Percentiles rank a stretch among this genome's conserved stretches.
Conservation (phyloP, 169 alveolate species). For the Plasmodium blacklocki region DNA sequence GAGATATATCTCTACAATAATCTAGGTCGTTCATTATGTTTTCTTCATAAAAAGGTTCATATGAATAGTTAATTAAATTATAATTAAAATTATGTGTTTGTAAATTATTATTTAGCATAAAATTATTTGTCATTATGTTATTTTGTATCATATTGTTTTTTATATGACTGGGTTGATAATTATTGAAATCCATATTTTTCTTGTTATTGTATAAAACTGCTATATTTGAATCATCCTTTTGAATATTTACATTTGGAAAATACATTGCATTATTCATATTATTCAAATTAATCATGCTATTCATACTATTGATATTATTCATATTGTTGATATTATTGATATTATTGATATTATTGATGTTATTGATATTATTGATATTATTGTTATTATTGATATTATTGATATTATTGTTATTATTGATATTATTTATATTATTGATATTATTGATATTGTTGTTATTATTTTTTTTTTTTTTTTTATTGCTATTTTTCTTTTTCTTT, state of each 20-base stretch:
- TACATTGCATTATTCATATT: constrained; percentile 1
- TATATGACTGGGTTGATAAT: neutral
- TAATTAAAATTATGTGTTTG: constrained; percentile 1
- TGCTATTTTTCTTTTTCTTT: neutral
- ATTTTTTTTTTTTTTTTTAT: neutral
- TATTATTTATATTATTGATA: neutral
- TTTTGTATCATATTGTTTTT: neutral
- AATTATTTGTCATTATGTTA: neutral
- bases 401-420: neutral
- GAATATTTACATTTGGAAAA: neutral
- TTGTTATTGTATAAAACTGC: neutral
- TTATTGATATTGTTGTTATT: neutral
- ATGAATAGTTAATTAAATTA: neutral
- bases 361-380: neutral
- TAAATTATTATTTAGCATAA: neutral
- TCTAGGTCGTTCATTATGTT: constrained; percentile 11
- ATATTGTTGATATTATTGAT: neutral
- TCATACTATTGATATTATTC: neutral
- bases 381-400: neutral
- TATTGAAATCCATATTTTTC: neutral
- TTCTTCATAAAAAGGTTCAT: constrained; percentile 1
- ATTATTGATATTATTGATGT: neutral
- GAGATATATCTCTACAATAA: constrained; percentile 52
- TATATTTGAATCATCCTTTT: neutral
- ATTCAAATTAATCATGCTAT: neutral